These are phyloP conservation scores for Serendipita sp. DNA, from an alignment of 1,284 basidiomycete species.

Conservation along the genomic window DNA sequence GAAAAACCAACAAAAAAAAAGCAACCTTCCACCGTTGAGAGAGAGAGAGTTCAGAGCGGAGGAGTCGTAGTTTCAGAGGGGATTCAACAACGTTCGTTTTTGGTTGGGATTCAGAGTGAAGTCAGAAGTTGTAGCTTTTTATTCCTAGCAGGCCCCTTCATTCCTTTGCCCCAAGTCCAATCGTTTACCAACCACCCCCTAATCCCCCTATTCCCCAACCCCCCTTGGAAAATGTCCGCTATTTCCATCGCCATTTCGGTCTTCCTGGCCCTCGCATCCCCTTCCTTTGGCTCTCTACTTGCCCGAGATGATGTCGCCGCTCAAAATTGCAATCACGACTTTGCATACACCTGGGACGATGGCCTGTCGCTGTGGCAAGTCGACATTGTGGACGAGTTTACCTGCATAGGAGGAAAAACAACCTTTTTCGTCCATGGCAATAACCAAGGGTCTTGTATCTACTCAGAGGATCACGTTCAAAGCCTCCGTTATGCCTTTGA, in stretches of 20 bases:
- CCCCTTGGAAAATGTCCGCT: background rate
- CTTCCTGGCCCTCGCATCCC: background rate
- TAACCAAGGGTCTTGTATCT: background rate
- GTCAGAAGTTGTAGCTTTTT: too few species aligned
- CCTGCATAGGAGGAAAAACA: background rate
- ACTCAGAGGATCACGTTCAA: background rate
- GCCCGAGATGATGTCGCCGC: background rate
- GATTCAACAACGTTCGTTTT: too few species aligned
- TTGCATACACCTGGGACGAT: background rate
- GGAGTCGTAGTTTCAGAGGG: too few species aligned
- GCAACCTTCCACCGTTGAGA: too few species aligned
- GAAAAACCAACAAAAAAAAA: too few species aligned
- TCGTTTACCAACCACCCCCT: too few species aligned
- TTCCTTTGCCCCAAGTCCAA: too few species aligned
- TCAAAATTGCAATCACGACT: constrained; percentile 1
- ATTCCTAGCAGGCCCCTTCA: too few species aligned
- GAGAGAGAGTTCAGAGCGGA: too few species aligned
- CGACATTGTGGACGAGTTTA: background rate
- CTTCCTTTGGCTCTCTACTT: background rate
- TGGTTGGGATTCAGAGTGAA: too few species aligned
- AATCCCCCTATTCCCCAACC: background rate
- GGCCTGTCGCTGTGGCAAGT: background rate
- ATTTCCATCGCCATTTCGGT: background rate
- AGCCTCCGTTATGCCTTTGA: background rate
- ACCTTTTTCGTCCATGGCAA: background rate